Percentiles rank a stretch among this genome's conserved stretches.
Conservation (phyloP, 2,329 filamentous ascomycete species). For the Botryotinia convoluta region DNA sequence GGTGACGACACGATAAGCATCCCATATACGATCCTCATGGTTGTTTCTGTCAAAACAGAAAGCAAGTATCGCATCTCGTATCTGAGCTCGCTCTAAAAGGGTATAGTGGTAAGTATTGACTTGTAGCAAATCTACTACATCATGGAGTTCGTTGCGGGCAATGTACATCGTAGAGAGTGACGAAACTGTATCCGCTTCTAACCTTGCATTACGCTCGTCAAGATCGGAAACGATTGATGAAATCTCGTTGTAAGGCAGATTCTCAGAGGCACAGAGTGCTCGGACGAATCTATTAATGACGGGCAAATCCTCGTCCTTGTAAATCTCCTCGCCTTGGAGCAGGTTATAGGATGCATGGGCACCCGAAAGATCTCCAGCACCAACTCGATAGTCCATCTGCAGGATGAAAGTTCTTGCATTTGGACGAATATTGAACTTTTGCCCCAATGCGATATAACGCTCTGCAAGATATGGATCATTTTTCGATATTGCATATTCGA, state of each 20-base stretch:
- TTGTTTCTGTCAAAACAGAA: conserved; percentile 65
- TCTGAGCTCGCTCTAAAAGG: conserved; percentile 62
- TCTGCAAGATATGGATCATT: conserved; percentile 71
- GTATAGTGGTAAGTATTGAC: conserved; percentile 70
- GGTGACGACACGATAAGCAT: conserved; percentile 62
- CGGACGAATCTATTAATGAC: conserved; percentile 71
- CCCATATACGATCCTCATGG: conserved; percentile 63
- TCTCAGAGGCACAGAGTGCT: conserved; percentile 59
- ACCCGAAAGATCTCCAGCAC: conserved; percentile 67
- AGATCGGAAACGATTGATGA: conserved; percentile 71
- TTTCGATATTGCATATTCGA: conserved; percentile 68
- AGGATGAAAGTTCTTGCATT: conserved; percentile 70
- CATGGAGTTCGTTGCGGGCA: conserved; percentile 70
- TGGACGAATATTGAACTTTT: conserved; percentile 62
- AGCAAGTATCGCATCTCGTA: conserved; percentile 63
- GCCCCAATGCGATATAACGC: conserved; percentile 65
- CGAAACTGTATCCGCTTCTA: conserved; percentile 73
- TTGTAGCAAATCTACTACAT: conserved; percentile 79
- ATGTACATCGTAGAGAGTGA: conserved; percentile 73
- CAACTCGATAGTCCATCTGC: conserved; percentile 73
- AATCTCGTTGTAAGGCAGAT: conserved; percentile 67
- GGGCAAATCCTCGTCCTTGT: conserved; percentile 57
- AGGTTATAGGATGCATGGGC: conserved; percentile 64
- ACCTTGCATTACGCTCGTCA: conserved; percentile 64
- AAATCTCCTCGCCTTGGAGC: conserved; percentile 54